A percentile compares a stretch with the other conserved stretches of the same genome.
Conservation (phyloP, 257 asterid species). For the Solanum habrochaites region DNA sequence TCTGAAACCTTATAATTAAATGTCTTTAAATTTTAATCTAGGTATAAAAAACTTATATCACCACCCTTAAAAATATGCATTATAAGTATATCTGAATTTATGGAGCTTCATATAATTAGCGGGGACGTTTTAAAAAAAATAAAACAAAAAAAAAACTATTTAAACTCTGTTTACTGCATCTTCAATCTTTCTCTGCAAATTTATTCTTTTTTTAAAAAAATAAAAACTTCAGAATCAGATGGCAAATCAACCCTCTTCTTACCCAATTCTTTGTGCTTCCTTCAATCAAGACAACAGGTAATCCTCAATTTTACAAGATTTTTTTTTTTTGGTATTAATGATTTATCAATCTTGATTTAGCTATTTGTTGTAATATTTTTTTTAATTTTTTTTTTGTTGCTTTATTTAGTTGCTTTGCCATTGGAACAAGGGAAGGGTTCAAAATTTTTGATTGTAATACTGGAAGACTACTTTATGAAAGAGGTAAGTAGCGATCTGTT, state of each 20-base stretch:
- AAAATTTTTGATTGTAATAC: constrained; percentile 60
- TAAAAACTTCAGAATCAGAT: not conserved
- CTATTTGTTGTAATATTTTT: not conserved
- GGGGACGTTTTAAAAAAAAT: not conserved
- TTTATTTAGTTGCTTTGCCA: constrained; percentile 56
- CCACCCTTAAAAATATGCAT: not conserved
- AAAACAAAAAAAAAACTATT: not conserved
- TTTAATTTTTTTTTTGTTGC: not conserved
- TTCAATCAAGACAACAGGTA: constrained; percentile 92
- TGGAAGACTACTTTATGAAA: constrained; percentile 70
- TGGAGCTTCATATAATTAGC: not conserved
- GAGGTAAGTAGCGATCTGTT: constrained; percentile 30
- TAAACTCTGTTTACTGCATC: not conserved
- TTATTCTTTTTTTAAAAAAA: not conserved
- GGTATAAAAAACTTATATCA: accelerated
- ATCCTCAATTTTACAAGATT: no score
- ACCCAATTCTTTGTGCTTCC: constrained; percentile 59
- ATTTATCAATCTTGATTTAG: not conserved
- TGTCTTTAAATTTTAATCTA: not conserved
- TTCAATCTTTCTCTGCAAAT: not conserved
- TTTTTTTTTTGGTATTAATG: not conserved
- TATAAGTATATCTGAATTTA: not conserved
- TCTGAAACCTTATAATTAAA: accelerated
- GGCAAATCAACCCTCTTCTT: constrained; percentile 53
- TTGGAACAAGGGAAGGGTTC: constrained; percentile 78